These are phyloP conservation scores for Proliferodiscus dingleyae DNA, from an alignment of 2,329 filamentous ascomycete species.

Conservation along the genomic window DNA sequence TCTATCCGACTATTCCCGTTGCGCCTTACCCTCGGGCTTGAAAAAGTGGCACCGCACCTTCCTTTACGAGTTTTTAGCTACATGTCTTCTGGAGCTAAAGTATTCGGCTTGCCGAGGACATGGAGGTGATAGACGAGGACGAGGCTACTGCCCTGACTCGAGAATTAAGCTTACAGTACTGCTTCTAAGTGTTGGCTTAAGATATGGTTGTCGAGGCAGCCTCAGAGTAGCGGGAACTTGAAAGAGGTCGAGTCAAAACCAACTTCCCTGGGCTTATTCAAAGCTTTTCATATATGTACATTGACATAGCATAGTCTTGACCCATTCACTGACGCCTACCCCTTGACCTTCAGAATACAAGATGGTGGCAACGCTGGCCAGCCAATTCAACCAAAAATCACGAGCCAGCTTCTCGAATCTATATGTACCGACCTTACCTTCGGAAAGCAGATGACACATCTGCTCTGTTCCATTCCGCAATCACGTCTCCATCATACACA, in stretches of 20 bases:
- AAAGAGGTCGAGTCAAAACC: no score
- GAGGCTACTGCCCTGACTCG: no score
- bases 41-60: neutral
- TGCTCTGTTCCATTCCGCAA: slow-evolving; percentile 61
- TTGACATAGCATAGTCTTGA: neutral
- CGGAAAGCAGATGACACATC: slow-evolving; percentile 58
- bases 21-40: neutral
- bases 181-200: no score
- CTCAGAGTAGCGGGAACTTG: no score
- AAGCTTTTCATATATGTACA: slow-evolving; percentile 2
- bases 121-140: no score
- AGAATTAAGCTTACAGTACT: no score
- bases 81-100: neutral
- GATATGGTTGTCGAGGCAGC: no score
- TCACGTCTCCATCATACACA: slow-evolving; percentile 59
- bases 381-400: neutral
- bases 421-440: slow-evolving; percentile 13
- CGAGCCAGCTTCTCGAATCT: neutral
- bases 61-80: neutral
- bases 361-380: slow-evolving; percentile 1
- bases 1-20: neutral
- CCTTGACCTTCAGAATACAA: slow-evolving; percentile 13
- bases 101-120: no score
- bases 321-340: slow-evolving; percentile 1
- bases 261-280: neutral